Evolutionary conservation across 1,139 yeast genomes (phyloP).

Genomic region (Nakaseomyces glabratus): DNA sequence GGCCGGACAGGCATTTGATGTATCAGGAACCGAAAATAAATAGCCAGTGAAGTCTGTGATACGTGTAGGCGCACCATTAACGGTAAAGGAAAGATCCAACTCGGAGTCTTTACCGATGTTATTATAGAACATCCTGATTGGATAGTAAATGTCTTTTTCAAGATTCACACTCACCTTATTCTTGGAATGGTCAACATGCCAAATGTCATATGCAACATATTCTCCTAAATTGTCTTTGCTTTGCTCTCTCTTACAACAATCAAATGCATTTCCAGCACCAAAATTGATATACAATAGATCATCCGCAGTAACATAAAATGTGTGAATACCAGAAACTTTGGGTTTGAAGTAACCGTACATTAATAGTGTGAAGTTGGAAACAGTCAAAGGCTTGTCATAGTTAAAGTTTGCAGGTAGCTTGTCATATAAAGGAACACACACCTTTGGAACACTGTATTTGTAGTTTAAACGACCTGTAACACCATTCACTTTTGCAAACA

Average conservation of each 20-base stretch:
- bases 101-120: slow-evolving; percentile 1
- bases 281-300: background rate
- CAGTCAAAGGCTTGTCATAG: background rate
- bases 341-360: slow-evolving; percentile 3
- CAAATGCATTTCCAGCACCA: background rate
- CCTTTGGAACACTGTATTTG: slow-evolving; percentile 1
- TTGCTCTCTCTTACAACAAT: no score
- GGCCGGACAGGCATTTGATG: no score
- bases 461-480: background rate
- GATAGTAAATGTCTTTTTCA: slow-evolving; percentile 1
- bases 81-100: no score
- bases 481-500: background rate
- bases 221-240: no score
- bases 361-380: background rate
- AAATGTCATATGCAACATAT: no score
- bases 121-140: background rate
- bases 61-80: no score
- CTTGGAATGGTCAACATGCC: no score
- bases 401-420: background rate
- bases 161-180: no score
- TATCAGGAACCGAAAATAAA: no score
- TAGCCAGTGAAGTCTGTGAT: no score
- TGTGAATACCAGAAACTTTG: background rate
- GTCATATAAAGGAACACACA: slow-evolving; percentile 3
- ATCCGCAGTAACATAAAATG: background rate